These are phyloP conservation scores for Cryptomeria japonica DNA, from an alignment of 75 land plant species.

Conservation along the genomic window DNA sequence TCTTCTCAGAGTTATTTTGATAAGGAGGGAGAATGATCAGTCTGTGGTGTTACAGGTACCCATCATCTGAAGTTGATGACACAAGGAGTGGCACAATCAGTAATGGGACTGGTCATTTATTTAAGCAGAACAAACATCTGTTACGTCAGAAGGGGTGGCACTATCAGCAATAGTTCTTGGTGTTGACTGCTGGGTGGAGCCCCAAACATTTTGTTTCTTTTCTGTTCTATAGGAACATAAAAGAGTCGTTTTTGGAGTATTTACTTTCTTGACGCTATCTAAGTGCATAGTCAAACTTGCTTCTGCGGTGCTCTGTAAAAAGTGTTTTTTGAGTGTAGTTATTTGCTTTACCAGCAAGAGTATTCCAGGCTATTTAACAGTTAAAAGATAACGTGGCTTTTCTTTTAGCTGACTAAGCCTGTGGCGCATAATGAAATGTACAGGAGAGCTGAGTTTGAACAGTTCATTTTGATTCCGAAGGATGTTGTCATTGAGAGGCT, in stretches of 20 bases:
- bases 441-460: slow-evolving; percentile 16
- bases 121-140: slow-evolving; percentile 3
- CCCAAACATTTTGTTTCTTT: slow-evolving; percentile 3
- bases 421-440: slow-evolving; percentile 15
- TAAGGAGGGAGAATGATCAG: slow-evolving; percentile 4
- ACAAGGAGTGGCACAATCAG: background rate
- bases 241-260: slow-evolving; percentile 9
- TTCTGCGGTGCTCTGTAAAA: slow-evolving; percentile 11
- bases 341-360: slow-evolving; percentile 3
- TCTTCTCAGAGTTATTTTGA: slow-evolving; percentile 28
- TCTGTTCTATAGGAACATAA: background rate
- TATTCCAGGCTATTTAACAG: slow-evolving; percentile 14
- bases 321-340: slow-evolving; percentile 11
- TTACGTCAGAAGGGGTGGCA: background rate
- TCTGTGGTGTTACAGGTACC: background rate
- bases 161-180: background rate
- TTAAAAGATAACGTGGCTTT: background rate
- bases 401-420: slow-evolving; percentile 13
- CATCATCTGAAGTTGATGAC: background rate
- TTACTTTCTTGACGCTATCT: slow-evolving; percentile 1
- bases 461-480: slow-evolving; percentile 6
- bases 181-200: background rate
- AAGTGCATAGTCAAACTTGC: slow-evolving; percentile 5
- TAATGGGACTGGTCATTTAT: background rate
- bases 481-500: slow-evolving; percentile 2